Conservation (phyloP, 2,329 filamentous ascomycete genomes). For the Diaporthe sp. region DNA sequence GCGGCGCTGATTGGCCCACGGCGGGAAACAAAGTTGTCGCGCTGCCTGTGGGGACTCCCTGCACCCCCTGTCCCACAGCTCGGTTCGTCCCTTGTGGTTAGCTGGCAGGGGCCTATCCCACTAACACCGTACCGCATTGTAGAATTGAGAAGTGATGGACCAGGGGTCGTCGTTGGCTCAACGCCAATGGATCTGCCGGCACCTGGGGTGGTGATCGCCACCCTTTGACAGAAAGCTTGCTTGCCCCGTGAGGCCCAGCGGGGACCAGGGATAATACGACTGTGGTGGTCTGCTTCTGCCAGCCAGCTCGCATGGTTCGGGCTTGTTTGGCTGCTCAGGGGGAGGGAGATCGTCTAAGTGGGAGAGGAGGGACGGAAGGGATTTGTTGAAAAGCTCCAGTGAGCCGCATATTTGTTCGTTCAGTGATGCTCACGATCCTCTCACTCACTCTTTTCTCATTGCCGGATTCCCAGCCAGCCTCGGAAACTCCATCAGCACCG, state of each 20-base stretch:
- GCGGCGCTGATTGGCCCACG: not conserved
- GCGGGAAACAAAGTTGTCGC: not conserved
- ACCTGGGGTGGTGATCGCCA: constrained; percentile 1
- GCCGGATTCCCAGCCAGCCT: not conserved
- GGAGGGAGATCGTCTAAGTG: not conserved
- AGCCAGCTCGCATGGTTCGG: not conserved
- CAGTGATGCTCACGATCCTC: constrained; percentile 6
- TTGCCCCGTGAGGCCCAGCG: not conserved
- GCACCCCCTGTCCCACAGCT: not conserved
- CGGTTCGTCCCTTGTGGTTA: constrained; percentile 22
- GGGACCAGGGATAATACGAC: not conserved
- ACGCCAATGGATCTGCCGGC: constrained; percentile 20
- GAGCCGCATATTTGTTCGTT: not conserved
- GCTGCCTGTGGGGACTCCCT: not conserved
- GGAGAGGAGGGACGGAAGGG: not conserved
- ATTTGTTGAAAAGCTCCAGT: constrained; percentile 26
- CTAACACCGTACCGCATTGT: not conserved
- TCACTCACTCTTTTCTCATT: not conserved
- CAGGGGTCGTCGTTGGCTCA: constrained; percentile 1
- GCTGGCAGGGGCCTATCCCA: not conserved
- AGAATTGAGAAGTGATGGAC: not conserved
- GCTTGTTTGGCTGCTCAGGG: not conserved
- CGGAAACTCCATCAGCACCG: not conserved
- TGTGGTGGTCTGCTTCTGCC: constrained; percentile 3
- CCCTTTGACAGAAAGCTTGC: constrained; percentile 31